Conservation (phyloP, 108 stramenopile species). For the Skeletonema grethae region DNA sequence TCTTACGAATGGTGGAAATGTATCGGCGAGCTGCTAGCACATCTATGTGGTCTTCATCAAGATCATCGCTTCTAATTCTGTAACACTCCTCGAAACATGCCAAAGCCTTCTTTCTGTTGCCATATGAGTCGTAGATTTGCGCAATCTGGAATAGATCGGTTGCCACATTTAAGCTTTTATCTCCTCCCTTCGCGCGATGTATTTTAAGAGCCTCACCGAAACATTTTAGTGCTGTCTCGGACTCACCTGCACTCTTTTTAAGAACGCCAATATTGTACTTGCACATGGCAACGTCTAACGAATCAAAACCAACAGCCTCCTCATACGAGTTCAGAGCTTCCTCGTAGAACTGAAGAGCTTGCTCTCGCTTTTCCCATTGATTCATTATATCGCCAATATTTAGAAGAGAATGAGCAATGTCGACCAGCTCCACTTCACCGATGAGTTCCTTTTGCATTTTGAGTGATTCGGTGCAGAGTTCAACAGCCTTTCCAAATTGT, state of each 20-base stretch:
- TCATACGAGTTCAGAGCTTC: conserved; percentile 43
- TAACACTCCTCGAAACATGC: conserved; percentile 53
- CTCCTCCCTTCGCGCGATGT: conserved; percentile 36
- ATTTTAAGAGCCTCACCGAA: conserved; percentile 61
- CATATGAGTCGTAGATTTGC: conserved; percentile 45
- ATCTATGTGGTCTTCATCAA: conserved; percentile 43
- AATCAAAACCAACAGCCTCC: conserved; percentile 53
- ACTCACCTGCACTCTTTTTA: conserved; percentile 51
- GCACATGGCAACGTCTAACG: conserved; percentile 62
- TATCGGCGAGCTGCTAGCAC: conserved; percentile 43
- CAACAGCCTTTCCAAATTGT: conserved; percentile 45
- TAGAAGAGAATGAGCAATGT: conserved; percentile 30
- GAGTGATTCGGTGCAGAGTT: conserved; percentile 49
- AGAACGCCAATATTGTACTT: conserved; percentile 63
- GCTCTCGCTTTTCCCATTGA: conserved; percentile 46
- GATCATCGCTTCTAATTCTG: conserved; percentile 27
- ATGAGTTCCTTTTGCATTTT: conserved; percentile 26
- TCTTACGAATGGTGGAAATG: conserved; percentile 20
- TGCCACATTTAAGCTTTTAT: conserved; percentile 44
- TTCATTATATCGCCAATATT: conserved; percentile 42
- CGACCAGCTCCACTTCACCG: conserved; percentile 11
- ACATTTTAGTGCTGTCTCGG: conserved; percentile 48
- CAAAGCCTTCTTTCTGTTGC: conserved; percentile 33
- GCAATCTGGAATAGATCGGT: conserved; percentile 39
- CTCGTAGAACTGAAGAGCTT: conserved; percentile 47